Conservation (phyloP, 768 basidiomycete genomes). For the Termitomyces sp. region DNA sequence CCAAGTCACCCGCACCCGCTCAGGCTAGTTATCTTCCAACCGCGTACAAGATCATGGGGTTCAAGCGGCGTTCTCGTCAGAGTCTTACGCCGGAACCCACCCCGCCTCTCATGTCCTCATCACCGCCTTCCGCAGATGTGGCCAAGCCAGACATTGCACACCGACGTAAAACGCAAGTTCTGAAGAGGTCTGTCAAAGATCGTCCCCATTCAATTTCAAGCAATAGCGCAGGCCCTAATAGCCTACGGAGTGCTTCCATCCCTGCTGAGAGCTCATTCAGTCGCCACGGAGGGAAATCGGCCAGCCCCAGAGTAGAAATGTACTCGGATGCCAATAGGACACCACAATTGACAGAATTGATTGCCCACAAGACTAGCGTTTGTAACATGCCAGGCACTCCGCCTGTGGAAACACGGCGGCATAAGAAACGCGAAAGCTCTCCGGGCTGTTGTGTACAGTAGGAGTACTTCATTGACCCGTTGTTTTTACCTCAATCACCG, state of each 20-base stretch:
- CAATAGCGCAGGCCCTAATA: constrained; percentile 43
- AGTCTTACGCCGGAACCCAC: constrained; percentile 43
- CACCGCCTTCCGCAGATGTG: not conserved
- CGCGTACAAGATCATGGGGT: constrained; percentile 60
- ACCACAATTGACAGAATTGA: constrained; percentile 26
- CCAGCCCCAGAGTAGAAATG: constrained; percentile 6
- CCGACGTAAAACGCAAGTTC: constrained; percentile 4
- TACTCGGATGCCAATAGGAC: constrained; percentile 16
- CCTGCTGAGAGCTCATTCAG: constrained; percentile 25
- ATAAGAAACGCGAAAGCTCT: constrained; percentile 31
- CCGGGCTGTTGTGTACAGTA: constrained; percentile 39
- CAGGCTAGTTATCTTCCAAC: constrained; percentile 41
- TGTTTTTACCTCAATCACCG: not conserved
- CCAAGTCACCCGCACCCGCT: constrained; percentile 23
- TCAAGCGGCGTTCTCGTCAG: constrained; percentile 55
- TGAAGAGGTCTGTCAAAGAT: constrained; percentile 20
- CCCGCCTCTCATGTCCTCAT: constrained; percentile 22
- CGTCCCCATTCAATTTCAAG: constrained; percentile 53
- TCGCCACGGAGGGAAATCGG: constrained; percentile 13
- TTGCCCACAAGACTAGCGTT: constrained; percentile 21
- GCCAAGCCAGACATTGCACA: constrained; percentile 4
- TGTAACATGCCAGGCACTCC: constrained; percentile 26
- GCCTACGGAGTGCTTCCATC: constrained; percentile 42
- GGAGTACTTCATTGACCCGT: not conserved
- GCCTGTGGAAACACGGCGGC: constrained; percentile 20